phyloP scores from a whole-genome alignment of 2,329 filamentous ascomycete genomes.

The Pseudogymnoascus pannorum region DNA sequence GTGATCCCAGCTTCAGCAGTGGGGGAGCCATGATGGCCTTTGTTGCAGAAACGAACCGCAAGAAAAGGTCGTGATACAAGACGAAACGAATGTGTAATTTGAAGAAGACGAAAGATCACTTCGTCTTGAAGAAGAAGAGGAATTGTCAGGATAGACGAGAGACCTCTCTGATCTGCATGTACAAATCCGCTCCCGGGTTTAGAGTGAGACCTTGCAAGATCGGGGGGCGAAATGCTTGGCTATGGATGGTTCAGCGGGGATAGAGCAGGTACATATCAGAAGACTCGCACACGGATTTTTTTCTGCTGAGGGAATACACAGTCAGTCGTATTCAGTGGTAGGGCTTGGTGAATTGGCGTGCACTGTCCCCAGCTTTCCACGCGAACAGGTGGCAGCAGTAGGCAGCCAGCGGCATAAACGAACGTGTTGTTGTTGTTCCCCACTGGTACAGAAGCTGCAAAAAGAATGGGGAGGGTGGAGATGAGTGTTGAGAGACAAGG shows the following conservation, averaged over 20 bases:
- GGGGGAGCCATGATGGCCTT: not conserved
- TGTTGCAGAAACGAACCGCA: not conserved
- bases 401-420: not conserved
- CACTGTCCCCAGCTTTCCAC: too few species aligned
- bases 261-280: not conserved
- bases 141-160: not conserved
- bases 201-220: not conserved
- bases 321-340: too few species aligned
- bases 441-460: not conserved
- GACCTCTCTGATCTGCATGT: not conserved
- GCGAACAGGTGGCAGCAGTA: not conserved
- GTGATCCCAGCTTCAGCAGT: not conserved
- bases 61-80: not conserved
- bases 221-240: not conserved
- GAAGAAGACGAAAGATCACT: not conserved
- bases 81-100: slow-evolving; percentile 2
- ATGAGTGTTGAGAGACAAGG: too few species aligned
- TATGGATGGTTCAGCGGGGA: not conserved
- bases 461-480: not conserved
- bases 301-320: not conserved
- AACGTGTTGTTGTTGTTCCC: not conserved
- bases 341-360: too few species aligned
- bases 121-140: not conserved
- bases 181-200: not conserved
- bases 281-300: not conserved